Evolutionary conservation across 768 basidiomycete genomes (phyloP), one percentile per base, ranked within the genome.

Genomic region (Butyriboletus loyo): DNA sequence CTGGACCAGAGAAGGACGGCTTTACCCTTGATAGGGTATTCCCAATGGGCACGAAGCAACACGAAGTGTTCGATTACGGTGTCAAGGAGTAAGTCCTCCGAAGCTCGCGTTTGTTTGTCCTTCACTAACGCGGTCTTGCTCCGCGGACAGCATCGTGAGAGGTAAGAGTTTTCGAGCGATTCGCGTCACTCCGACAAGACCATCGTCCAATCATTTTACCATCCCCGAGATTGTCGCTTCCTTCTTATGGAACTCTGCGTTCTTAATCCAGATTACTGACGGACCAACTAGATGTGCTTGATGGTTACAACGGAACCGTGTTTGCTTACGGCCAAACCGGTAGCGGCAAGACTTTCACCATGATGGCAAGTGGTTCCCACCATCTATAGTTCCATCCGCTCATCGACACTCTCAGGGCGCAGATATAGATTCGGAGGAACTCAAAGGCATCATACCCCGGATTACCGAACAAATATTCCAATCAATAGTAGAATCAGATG

Each of bases 391-490:
- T 66, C 15, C 30, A n/a, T 52, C 30, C 41, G 28, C 54, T 56
- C 35, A 60, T 49, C 24, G 19, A 35, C 39, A 39, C 15, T 25
- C 31, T 37, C 63, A 98, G 96, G 97, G 97, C 32, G 92, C 96
- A 34, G 93, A 98, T 71, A 98, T 99, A 72, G 96, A 98, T 72
- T 86, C 86, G 35, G 80, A 84, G n/a, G 89, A 95, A 22, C 76
- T 96, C 55, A 93, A 89, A 74, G 97, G 97, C 62, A 90, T 99
- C 51, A 98, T 97, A 58, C 97, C 97, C 47, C 87, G 97, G 49
- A 98, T 99, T 58, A 96, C 96, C 5, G 95, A 99, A 69, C 97
- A 99, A 71, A 97, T 99, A 67, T 99, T 99, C 72, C 90, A 94
- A 58, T 93, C 93, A 45, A 99, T 99, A 67, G 87, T 97, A 52